Conservation (phyloP, 176 grass and related monocot species). For the Calamus simplicifolius region DNA sequence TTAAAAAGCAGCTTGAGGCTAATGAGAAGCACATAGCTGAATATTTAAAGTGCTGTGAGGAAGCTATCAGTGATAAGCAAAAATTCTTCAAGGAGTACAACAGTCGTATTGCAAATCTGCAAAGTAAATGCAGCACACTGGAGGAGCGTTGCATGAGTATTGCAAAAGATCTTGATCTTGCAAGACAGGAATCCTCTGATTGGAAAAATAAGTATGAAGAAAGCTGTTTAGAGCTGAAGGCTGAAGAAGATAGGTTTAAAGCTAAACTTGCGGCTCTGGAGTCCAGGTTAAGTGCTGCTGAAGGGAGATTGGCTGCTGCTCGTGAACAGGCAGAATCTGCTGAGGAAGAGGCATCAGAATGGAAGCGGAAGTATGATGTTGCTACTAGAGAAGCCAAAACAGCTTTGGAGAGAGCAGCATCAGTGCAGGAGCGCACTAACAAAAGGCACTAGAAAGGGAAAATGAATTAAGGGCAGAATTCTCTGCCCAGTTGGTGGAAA, state of each 20-base stretch:
- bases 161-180: conserved; percentile 53
- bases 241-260: conserved; percentile 35
- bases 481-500: conserved; percentile 42
- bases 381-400: conserved; percentile 60
- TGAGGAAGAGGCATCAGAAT: conserved; percentile 67
- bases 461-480: conserved; percentile 55
- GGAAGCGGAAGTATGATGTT: conserved; percentile 65
- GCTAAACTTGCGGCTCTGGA: conserved; percentile 35
- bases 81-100: conserved; percentile 44
- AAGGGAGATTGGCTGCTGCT: conserved; percentile 53
- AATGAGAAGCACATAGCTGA: conserved; percentile 64
- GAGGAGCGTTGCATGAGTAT: conserved; percentile 49
- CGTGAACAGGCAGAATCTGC: conserved; percentile 49
- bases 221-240: conserved; percentile 28
- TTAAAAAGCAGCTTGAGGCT: conserved; percentile 56
- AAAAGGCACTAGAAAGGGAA: conserved; percentile 60
- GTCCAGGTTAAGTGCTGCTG: conserved; percentile 41
- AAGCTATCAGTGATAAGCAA: conserved; percentile 59
- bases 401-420: conserved; percentile 57
- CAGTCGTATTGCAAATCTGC: conserved; percentile 47
- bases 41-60: conserved; percentile 57
- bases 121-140: conserved; percentile 60
- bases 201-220: conserved; percentile 58
- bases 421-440: conserved; percentile 56
- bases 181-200: conserved; percentile 45